phyloP scores from a whole-genome alignment of 306 rosid species.

The Cajanus cajan region DNA sequence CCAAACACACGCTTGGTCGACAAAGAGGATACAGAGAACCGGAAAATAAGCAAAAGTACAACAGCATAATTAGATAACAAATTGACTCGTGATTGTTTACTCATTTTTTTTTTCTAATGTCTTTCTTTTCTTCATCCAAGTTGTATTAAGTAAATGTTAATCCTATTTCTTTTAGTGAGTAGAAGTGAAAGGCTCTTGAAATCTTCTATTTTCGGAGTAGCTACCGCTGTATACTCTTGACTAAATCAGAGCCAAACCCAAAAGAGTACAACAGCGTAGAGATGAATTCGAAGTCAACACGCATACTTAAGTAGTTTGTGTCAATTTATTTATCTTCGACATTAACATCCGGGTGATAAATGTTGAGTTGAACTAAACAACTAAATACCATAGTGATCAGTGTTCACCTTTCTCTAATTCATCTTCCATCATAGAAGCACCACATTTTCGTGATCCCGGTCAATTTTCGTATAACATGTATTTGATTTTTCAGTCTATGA shows the following conservation, averaged over 20 bases:
- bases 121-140: background rate
- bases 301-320: background rate
- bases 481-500: background rate
- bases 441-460: fast-evolving
- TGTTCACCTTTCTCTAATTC: background rate
- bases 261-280: slow-evolving; percentile 5
- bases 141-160: background rate
- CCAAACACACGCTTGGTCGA: too few species aligned
- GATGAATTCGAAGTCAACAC: slow-evolving; percentile 28
- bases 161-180: background rate
- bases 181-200: slow-evolving; percentile 20
- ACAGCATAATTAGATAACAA: background rate
- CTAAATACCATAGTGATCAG: background rate
- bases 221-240: slow-evolving; percentile 22
- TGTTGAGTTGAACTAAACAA: background rate
- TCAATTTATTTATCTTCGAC: background rate
- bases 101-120: too few species aligned
- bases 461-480: background rate
- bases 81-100: background rate
- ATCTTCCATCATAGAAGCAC: background rate
- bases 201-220: background rate
- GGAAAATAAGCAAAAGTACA: background rate
- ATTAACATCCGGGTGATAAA: slow-evolving; percentile 5
- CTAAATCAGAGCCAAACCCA: slow-evolving; percentile 29
- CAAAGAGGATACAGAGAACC: background rate